Base-by-base conservation (phyloP, 768 basidiomycete species). In the Sporobolomyces phaffii region DNA sequence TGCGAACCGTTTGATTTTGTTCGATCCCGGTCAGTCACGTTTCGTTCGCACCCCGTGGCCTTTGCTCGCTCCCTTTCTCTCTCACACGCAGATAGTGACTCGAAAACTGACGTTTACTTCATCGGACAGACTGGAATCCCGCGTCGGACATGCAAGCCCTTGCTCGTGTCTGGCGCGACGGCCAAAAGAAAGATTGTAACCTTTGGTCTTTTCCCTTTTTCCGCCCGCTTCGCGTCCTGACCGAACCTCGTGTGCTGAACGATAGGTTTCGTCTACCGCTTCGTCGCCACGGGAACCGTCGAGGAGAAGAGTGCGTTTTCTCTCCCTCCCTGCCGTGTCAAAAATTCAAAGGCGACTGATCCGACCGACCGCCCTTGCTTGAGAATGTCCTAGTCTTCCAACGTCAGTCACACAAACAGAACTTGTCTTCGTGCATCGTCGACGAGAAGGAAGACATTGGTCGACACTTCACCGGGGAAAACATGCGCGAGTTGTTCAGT, bases 131-230 rank as follows among this genome's bases (percentile, higher is more conserved):
- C 75, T 97, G 93, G 93, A 97, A 97, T 74, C 93, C 93, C 29
- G 94, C 94, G 14, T 91, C 93, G 31, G 94, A 99, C 78, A 96
- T 98, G 76, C 94, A 99, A 77, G 94, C 94, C 11, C 82, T 99
- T 8, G 94, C 94, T 48, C 91, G 94, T 77, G 94, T 99, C 13
- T 99, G 94, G 94, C 89, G 94, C 80, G 94, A 99, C 75, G 94
- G 94, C 0, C 94, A 98, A 78, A 99, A 96, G 85, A 98, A 98
- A 84, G 93, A 96, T 79, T 99, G 94, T 92, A 75, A 59, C 88
- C 76, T 17, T 20, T 38, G 15, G 0, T 22, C 38, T 24, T 10
- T 26, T 22, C 26, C 38, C 40, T 59, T 9, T 9, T 9, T 9
- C 38, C 38, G 10, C 38, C 9, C 9, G 10, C 38, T 38, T 38